Conservation (phyloP, 495 filamentous ascomycete species). For the Tetracladium setigerum region DNA sequence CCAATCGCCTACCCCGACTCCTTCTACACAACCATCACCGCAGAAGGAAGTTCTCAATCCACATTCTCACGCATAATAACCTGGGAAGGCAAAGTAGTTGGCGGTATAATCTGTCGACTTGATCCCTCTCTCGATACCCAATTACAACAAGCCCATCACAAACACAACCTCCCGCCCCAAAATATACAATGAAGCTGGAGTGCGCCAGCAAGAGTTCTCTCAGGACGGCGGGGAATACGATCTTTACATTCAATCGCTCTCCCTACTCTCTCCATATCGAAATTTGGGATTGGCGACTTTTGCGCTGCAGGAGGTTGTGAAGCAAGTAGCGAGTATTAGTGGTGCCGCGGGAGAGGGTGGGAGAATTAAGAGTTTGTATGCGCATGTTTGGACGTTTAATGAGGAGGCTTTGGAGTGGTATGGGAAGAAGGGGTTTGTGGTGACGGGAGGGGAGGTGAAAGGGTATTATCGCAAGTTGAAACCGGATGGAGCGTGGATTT, state of each 20-base stretch:
- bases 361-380: conserved; percentile 48
- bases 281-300: conserved; percentile 69
- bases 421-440: conserved; percentile 61
- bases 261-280: conserved; percentile 76
- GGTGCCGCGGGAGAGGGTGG: conserved; percentile 16
- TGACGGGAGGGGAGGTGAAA: conserved; percentile 40
- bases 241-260: conserved; percentile 86
- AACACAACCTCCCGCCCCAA: conserved; percentile 7
- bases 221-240: conserved; percentile 11
- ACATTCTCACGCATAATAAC: conserved; percentile 68
- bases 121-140: conserved; percentile 37
- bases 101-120: conserved; percentile 76
- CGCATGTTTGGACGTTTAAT: conserved; percentile 94
- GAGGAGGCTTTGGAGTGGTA: conserved; percentile 86
- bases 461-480: conserved; percentile 82
- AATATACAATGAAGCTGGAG: conserved; percentile 14
- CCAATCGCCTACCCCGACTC: conserved; percentile 80
- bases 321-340: conserved; percentile 27
- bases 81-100: conserved; percentile 63
- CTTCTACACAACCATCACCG: conserved; percentile 75
- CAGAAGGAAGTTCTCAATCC: conserved; percentile 55
- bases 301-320: conserved; percentile 52
- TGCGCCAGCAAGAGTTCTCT: not conserved
- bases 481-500: conserved; percentile 72
- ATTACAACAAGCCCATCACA: not conserved